Evolutionary conservation across 164 flowering plant species (phyloP).

Genomic region (Taxillus chinensis): DNA sequence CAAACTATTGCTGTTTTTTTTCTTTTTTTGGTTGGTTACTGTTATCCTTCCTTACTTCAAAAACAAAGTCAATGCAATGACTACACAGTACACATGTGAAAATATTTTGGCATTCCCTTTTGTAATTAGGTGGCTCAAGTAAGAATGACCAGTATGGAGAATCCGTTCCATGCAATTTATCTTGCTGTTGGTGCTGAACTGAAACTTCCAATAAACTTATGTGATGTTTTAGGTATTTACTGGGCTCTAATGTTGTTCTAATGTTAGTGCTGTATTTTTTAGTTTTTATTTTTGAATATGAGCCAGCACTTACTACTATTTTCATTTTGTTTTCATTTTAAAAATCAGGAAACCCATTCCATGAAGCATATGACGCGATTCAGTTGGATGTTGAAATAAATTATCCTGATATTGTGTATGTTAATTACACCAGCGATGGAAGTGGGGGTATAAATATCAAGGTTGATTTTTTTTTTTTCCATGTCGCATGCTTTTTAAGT

Average conservation of each 20-base stretch:
- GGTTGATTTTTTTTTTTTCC: slow-evolving; percentile 27
- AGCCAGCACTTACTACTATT: slow-evolving; percentile 3
- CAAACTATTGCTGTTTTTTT: no score
- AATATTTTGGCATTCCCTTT: not conserved
- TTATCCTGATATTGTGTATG: slow-evolving; percentile 47
- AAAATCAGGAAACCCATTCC: slow-evolving; percentile 59
- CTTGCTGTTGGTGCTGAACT: slow-evolving; percentile 68
- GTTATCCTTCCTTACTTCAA: no score
- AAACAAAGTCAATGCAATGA: no score
- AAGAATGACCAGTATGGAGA: slow-evolving; percentile 31
- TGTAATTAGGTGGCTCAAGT: slow-evolving; percentile 63
- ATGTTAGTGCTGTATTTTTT: slow-evolving; percentile 1
- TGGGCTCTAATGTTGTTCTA: slow-evolving; percentile 2
- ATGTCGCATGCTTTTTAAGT: not conserved
- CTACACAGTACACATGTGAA: no score
- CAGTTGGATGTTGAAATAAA: slow-evolving; percentile 48
- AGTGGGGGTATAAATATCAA: slow-evolving; percentile 39
- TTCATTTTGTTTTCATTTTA: slow-evolving; percentile 4
- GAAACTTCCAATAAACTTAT: slow-evolving; percentile 40
- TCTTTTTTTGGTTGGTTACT: no score
- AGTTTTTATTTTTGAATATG: not conserved
- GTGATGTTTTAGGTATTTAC: slow-evolving; percentile 55
- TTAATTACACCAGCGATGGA: slow-evolving; percentile 22
- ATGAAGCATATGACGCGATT: slow-evolving; percentile 57
- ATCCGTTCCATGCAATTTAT: slow-evolving; percentile 25